Evolutionary conservation across 768 basidiomycete species (phyloP).

Genomic region (Kwoniella botswanensis): DNA sequence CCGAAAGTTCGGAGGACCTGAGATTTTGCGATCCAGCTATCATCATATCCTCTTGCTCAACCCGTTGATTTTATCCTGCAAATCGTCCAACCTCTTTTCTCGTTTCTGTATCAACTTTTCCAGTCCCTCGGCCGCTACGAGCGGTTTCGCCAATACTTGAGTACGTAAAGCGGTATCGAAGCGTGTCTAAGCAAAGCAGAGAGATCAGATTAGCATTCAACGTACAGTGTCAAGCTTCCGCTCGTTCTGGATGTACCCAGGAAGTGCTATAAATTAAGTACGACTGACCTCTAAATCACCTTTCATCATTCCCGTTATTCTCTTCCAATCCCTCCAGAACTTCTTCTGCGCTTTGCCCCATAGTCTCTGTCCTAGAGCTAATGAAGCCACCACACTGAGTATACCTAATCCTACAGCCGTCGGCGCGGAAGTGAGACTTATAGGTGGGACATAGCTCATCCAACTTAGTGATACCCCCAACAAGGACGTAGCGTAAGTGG

Average conservation of each 20-base stretch:
- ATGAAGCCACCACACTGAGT: constrained; percentile 35
- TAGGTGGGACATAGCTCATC: constrained; percentile 43
- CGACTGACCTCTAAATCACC: constrained; percentile 49
- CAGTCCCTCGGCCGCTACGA: constrained; percentile 42
- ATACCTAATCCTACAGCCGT: constrained; percentile 44
- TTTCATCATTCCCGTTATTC: constrained; percentile 45
- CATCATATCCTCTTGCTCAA: constrained; percentile 14
- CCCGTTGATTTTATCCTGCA: constrained; percentile 29
- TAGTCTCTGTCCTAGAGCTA: constrained; percentile 44
- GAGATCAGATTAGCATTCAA: background rate
- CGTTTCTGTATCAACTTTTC: constrained; percentile 36
- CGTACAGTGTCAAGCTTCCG: background rate
- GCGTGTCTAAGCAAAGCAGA: constrained; percentile 18
- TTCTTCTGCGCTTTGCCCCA: constrained; percentile 46
- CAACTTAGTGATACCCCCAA: constrained; percentile 36
- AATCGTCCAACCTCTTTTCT: constrained; percentile 26
- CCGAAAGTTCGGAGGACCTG: too few relatives aligned
- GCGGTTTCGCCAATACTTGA: constrained; percentile 42
- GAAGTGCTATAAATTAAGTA: background rate
- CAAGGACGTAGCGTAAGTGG: constrained; percentile 31
- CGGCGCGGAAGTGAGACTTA: constrained; percentile 26
- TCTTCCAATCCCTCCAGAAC: constrained; percentile 55
- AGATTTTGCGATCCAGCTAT: background rate
- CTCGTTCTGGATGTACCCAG: background rate
- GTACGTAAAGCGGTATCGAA: constrained; percentile 26